A percentile compares a stretch with the other conserved stretches of the same genome.
phyloP scores from a whole-genome alignment of 176 grass and related monocot species.

The Olyra latifolia region DNA sequence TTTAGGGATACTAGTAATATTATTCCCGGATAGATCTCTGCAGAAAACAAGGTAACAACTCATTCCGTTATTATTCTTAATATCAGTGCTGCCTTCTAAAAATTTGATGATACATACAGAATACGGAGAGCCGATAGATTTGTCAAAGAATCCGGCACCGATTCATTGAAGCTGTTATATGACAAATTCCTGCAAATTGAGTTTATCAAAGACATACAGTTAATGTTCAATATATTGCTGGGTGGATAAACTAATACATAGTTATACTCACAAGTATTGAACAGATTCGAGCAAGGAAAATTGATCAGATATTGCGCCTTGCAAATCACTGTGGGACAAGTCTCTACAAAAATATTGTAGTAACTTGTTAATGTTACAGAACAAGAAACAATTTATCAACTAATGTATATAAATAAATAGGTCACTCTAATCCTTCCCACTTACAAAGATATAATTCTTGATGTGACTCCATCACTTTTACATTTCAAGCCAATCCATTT shows the following conservation, averaged over 20 bases:
- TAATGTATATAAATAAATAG: no score
- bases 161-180: neutral
- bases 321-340: neutral
- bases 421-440: neutral
- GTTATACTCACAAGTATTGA: neutral
- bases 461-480: neutral
- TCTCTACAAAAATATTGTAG: neutral
- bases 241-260: neutral
- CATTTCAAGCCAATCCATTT: neutral
- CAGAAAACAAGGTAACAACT: neutral
- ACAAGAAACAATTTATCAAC: no score
- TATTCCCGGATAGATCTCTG: slow-evolving; percentile 11
- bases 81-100: no score
- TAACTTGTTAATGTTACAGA: neutral
- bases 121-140: neutral
- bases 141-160: neutral
- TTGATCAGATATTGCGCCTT: slow-evolving; percentile 1
- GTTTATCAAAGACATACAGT: neutral
- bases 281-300: neutral
- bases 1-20: neutral
- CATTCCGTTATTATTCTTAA: neutral
- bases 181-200: slow-evolving; percentile 14
- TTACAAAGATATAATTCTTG: neutral
- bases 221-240: neutral
- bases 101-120: neutral